Evolutionary conservation across 768 basidiomycete genomes (phyloP).

Genomic region (Daedaleopsis nitida): DNA sequence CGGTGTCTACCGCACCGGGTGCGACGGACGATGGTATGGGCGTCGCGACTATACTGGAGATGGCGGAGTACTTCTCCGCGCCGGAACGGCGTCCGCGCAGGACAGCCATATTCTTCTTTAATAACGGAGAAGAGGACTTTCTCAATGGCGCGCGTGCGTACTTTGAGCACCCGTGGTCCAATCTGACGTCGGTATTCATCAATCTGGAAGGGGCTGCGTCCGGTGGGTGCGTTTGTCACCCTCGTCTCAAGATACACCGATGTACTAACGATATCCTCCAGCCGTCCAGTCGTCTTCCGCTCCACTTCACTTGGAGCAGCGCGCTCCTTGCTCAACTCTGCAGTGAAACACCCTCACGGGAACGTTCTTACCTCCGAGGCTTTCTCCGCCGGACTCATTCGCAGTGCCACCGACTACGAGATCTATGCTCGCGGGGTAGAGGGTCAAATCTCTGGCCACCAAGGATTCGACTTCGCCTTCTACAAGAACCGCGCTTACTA

Average conservation of each 20-base stretch:
- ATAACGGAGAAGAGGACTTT: constrained; percentile 84
- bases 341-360: constrained; percentile 68
- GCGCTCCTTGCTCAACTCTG: constrained; percentile 43
- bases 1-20: constrained; percentile 73
- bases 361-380: constrained; percentile 71
- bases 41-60: constrained; percentile 62
- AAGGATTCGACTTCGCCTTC: constrained; percentile 79
- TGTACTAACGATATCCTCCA: constrained; percentile 29
- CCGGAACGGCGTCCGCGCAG: constrained; percentile 46
- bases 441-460: constrained; percentile 44
- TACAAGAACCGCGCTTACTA: constrained; percentile 75
- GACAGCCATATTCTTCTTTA: constrained; percentile 80
- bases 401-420: constrained; percentile 73
- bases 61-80: constrained; percentile 48
- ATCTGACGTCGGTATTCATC: constrained; percentile 64
- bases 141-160: constrained; percentile 73
- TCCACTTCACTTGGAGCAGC: constrained; percentile 62
- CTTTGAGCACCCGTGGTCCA: constrained; percentile 72
- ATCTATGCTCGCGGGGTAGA: constrained; percentile 53
- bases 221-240: constrained; percentile 57
- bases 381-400: constrained; percentile 64
- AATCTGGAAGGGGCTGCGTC: constrained; percentile 83
- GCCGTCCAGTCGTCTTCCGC: constrained; percentile 78
- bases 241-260: background rate
- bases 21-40: constrained; percentile 83